Base-by-base conservation (phyloP, 2,329 filamentous ascomycete genomes). In the Alternaria solani region DNA sequence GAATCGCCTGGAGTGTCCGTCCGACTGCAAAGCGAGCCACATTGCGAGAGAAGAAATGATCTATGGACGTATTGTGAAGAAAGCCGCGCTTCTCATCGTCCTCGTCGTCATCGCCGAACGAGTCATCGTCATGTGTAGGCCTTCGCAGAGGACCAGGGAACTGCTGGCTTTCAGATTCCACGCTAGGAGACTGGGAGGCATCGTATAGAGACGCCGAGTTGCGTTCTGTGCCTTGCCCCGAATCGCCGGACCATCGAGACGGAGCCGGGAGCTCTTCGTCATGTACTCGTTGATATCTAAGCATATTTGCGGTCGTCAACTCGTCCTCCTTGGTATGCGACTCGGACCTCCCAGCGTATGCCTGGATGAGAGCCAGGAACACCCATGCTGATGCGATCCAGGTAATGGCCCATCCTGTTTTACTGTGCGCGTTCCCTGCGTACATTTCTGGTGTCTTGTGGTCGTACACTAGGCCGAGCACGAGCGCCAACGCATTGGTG, bases 351-450 rank as follows among this genome's bases (percentile, higher is more conserved):
- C 84, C 83, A 5, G 85, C 83, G 62, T 91, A 86, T 42, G 84
- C 81, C 53, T 88, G 88, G 47, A 92, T 79, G 55, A 93, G 75
- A 49, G 88, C 87, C 74, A 96, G 81, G 39, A 90, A 70, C 16
- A 90, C 84, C 80, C 97, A 94, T 0, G 85, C 88, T 53, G 84
- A 84, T 11, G 91, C 84, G 4, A 94, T 82, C 83, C 87, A 91
- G 3, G 91, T 94, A 30, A 90, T 85, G 42, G 92, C 83, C 94
- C 94, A 98, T 55, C 93, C 93, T 43, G 94, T 85, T 77, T 91
- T 93, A 81, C 93, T 89, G 77, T 97, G 94, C n/a, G 90, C 87
- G 74, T 96, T 96, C 74, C 91, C 89, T 32, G 89, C 88, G 75
- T 97, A 97, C 23, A 97, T 81, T 73, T 97, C 92, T 1, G 93